These are phyloP conservation scores for Mycosarcoma maydis DNA, from an alignment of 1,284 basidiomycete genomes.

Conservation along the genomic window DNA sequence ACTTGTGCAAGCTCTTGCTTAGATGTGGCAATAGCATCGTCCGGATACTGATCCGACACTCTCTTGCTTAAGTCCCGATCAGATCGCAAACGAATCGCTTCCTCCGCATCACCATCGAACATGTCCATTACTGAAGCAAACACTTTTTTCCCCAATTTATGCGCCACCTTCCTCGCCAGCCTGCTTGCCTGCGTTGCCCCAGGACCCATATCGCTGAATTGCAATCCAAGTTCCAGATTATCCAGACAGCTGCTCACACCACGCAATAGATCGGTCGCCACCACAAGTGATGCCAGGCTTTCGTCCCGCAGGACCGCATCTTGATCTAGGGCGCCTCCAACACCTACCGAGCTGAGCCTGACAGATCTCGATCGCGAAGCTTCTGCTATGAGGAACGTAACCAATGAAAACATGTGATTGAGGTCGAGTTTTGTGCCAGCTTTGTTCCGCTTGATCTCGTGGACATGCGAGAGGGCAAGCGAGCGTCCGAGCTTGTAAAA, in stretches of 20 bases:
- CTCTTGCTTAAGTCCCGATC: too few relatives aligned
- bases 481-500: constrained; percentile 18
- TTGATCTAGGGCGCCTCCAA: background rate
- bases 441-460: constrained; percentile 1
- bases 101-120: constrained; percentile 50
- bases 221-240: constrained; percentile 21
- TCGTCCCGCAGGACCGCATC: background rate
- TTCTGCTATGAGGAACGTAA: constrained; percentile 9
- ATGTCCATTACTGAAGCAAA: constrained; percentile 34
- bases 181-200: constrained; percentile 18
- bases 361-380: constrained; percentile 16
- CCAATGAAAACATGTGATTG: constrained; percentile 6
- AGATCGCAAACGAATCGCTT: constrained; percentile 9
- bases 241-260: constrained; percentile 41
- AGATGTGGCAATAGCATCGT: background rate
- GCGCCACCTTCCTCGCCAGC: constrained; percentile 41
- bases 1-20: background rate
- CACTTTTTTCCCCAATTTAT: constrained; percentile 41
- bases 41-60: background rate
- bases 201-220: background rate
- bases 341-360: background rate
- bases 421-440: background rate
- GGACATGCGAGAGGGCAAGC: constrained; percentile 9
- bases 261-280: constrained; percentile 40
- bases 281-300: constrained; percentile 29